Percentiles rank a stretch among this genome's conserved stretches.
Conservation (phyloP, 306 rosid genomes). For the Prunus padus region DNA sequence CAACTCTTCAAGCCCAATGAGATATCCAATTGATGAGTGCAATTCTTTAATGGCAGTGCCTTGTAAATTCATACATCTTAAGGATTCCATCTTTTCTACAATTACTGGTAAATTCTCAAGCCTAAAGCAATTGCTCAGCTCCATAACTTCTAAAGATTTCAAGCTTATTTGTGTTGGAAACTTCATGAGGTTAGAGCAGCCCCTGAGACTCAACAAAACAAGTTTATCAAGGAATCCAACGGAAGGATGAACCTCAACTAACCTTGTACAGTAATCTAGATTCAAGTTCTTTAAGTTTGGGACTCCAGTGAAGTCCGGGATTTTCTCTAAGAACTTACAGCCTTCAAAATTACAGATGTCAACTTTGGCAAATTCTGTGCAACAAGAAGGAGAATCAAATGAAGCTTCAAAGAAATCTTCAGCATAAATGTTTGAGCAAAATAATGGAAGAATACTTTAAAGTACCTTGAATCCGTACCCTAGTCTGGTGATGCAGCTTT, state of each 20-base stretch:
- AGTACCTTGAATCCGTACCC: constrained; percentile 22
- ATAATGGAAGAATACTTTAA: not conserved
- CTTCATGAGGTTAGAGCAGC: not conserved
- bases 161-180: not conserved
- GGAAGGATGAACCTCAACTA: not conserved
- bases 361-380: not conserved
- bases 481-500: constrained; percentile 19
- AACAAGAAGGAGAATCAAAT: not conserved
- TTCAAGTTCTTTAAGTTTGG: not conserved
- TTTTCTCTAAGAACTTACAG: not conserved
- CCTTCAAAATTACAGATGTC: not conserved
- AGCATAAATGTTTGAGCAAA: not conserved
- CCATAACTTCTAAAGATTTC: not conserved
- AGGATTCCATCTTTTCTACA: not conserved
- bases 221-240: not conserved
- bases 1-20: not conserved
- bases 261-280: not conserved
- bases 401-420: constrained; percentile 5
- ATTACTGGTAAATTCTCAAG: constrained; percentile 3
- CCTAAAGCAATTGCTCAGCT: not conserved
- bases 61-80: not conserved
- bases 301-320: not conserved
- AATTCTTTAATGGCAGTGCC: not conserved
- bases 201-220: not conserved
- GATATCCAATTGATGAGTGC: not conserved